Evolutionary conservation across 148 eudicot genomes (phyloP).

Genomic region (Fagopyrum esculentum): DNA sequence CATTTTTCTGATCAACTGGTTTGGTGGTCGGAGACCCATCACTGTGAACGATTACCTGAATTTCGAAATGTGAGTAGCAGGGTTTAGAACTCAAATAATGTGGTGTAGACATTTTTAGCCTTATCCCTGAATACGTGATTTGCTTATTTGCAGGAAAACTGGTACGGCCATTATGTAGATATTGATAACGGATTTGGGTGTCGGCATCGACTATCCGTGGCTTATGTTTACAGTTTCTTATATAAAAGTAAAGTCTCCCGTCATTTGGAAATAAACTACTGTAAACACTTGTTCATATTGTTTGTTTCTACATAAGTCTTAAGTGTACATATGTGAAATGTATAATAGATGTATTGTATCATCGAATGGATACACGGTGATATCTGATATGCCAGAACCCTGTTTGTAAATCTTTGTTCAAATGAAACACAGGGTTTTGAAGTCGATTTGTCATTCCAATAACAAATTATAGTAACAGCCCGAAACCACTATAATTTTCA

Average conservation of each 20-base stretch:
- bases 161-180: not conserved
- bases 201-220: not conserved
- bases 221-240: not conserved
- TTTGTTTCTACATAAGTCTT: not conserved
- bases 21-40: slow-evolving; percentile 84
- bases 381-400: not conserved
- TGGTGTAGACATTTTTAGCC: not conserved
- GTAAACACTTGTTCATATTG: slow-evolving; percentile 1
- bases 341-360: not conserved
- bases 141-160: slow-evolving; percentile 9
- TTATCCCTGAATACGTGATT: not conserved
- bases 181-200: not conserved
- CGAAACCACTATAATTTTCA: no score
- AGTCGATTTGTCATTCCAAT: not conserved
- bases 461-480: no score
- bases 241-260: not conserved
- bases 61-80: slow-evolving; percentile 39
- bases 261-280: not conserved
- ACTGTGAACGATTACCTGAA: slow-evolving; percentile 74
- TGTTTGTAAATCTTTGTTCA: not conserved
- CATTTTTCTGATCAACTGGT: slow-evolving; percentile 79
- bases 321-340: slow-evolving; percentile 7
- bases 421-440: not conserved
- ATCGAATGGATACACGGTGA: not conserved
- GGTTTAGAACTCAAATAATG: not conserved